Base-by-base conservation (phyloP, 1,284 basidiomycete genomes). In the Malassezia sp. region DNA sequence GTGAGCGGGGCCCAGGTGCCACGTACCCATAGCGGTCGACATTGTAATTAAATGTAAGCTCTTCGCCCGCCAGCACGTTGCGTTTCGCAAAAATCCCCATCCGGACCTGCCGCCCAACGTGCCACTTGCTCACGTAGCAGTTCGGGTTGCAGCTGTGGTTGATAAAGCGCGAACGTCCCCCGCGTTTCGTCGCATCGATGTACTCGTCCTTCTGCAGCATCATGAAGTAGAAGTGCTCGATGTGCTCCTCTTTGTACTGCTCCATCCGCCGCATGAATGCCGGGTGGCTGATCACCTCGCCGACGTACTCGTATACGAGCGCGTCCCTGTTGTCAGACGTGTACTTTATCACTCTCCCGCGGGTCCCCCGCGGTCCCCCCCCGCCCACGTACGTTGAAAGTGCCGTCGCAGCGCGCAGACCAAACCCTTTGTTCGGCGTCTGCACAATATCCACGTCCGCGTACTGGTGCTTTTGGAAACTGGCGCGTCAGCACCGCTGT, bases 51-150 rank as follows among this genome's bases (percentile, higher is more conserved):
- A 97, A 99, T 0, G 91, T 97, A 54, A 99, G 74, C 73, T 99
- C 93, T 69, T 97, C 93, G 54, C 87, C 74, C 65, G 79, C 78
- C 65, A 77, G 71, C 58, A 97, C 84, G 52, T 78, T 71, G 49
- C 91, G 78, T 66, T 84, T 90, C 20, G 91, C 81, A 67, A 97
- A 99, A 60, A 99, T 96, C 38, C 91, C 91, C 93, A 96, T 97
- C 26, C 91, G 82, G 59, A 97, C 81, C 57, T 84, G 80, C 26
- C 80, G 75, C 9, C 86, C 91, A 11, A 97, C 80, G 14, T 89
- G 89, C 93, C 93, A 99, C 73, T 95, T 96, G 34, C 89, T 88
- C n/a, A 99, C 91, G 66, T 87, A 93, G 71, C 88, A 96, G 65
- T 97, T 99, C 8, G 93, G 93, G 58, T 82, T 87, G 72, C 93